Conservation (phyloP, 2,329 filamentous ascomycete species). For the Penicillium sp. region DNA sequence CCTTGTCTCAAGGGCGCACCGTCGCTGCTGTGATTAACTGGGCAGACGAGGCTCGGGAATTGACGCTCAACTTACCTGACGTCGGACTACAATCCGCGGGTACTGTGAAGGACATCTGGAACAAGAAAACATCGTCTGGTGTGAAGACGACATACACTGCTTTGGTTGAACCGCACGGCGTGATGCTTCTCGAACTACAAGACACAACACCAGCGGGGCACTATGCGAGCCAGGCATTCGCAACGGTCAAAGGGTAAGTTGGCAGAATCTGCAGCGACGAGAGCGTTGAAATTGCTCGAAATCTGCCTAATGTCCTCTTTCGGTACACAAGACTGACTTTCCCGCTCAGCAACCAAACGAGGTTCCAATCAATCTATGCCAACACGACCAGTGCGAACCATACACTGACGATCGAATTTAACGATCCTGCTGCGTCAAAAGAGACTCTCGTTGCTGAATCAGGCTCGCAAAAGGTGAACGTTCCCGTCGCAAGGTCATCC, state of each 20-base stretch:
- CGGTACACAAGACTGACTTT: neutral
- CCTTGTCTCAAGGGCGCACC: conserved; percentile 46
- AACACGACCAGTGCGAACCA: conserved; percentile 30
- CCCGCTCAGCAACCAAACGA: conserved; percentile 6
- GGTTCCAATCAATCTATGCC: conserved; percentile 30
- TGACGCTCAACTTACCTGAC: conserved; percentile 47
- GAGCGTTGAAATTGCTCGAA: too few species aligned
- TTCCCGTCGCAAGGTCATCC: conserved; percentile 9
- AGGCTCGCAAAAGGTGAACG: neutral
- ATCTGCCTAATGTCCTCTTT: neutral
- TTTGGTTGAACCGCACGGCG: conserved; percentile 30
- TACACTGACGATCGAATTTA: conserved; percentile 23
- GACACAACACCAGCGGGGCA: conserved; percentile 24
- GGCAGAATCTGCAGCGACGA: too few species aligned
- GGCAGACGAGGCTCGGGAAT: conserved; percentile 46
- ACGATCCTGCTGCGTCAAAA: neutral
- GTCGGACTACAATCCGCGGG: conserved; percentile 45
- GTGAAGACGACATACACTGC: conserved; percentile 32
- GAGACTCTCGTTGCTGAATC: conserved; percentile 11
- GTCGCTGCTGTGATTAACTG: conserved; percentile 56
- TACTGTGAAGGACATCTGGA: conserved; percentile 34
- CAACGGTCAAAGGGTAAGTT: conserved; percentile 17
- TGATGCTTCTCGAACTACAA: conserved; percentile 33
- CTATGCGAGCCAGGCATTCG: conserved; percentile 24
- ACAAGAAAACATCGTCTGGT: conserved; percentile 8